These are phyloP conservation scores for Hemisphaericaspora xylofermentans DNA, from an alignment of 1,139 yeast species.

Conservation along the genomic window DNA sequence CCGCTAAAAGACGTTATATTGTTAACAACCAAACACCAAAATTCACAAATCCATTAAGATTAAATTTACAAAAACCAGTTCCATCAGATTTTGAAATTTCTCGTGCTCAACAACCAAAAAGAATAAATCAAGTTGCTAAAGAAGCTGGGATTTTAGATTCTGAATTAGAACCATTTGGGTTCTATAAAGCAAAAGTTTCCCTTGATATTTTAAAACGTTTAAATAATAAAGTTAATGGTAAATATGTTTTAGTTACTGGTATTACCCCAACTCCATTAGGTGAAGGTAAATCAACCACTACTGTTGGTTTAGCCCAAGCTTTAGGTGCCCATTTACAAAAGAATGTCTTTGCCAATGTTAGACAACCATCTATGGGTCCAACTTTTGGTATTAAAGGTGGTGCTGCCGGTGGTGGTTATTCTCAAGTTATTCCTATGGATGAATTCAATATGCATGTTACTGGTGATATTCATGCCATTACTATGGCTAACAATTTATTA, in stretches of 20 bases:
- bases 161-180: conserved; percentile 90
- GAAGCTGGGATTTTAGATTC: conserved; percentile 81
- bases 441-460: conserved; percentile 98
- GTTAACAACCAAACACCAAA: conserved; percentile 48
- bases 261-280: conserved; percentile 98
- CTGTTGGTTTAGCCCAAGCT: conserved; percentile 95
- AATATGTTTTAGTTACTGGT: conserved; percentile 92
- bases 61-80: conserved; percentile 72
- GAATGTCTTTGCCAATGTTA: conserved; percentile 89
- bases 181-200: conserved; percentile 88
- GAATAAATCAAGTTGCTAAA: conserved; percentile 73
- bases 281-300: conserved; percentile 97
- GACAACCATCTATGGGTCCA: conserved; percentile 99
- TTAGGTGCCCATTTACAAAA: conserved; percentile 88
- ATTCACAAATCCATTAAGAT: conserved; percentile 60
- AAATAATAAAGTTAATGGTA: conserved; percentile 70
- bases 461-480: conserved; percentile 96
- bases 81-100: conserved; percentile 95
- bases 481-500: conserved; percentile 90
- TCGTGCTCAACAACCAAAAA: conserved; percentile 84
- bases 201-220: conserved; percentile 74
- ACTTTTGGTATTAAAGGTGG: conserved; percentile 99
- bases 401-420: conserved; percentile 99
- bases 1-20: conserved; percentile 63
- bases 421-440: conserved; percentile 99